Percentiles rank a stretch among this genome's conserved stretches.
phyloP scores from a whole-genome alignment of 2,329 filamentous ascomycete genomes.

The Monosporascus cannonballus region DNA sequence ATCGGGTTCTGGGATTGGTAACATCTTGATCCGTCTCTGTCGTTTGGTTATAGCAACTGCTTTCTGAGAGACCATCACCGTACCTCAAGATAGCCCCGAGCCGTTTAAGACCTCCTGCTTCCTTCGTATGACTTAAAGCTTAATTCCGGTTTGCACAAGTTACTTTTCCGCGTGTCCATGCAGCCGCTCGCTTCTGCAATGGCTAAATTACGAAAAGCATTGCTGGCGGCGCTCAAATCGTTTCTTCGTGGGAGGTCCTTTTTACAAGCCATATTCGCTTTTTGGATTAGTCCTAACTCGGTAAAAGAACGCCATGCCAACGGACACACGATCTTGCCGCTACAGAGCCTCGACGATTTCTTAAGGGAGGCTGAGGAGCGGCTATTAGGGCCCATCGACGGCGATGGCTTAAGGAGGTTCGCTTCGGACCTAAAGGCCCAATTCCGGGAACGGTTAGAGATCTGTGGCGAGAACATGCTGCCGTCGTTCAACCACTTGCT shows the following conservation, averaged over 20 bases:
- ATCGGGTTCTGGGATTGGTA: conserved; percentile 7
- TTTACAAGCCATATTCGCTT: conserved; percentile 49
- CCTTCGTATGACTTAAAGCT: background rate
- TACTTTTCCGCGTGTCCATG: conserved; percentile 32
- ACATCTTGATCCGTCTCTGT: conserved; percentile 9
- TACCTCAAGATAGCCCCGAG: background rate
- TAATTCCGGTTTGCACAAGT: conserved; percentile 3
- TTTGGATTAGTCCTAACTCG: conserved; percentile 41
- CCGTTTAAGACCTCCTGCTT: background rate
- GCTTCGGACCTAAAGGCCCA: conserved; percentile 47
- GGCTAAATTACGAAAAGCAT: conserved; percentile 47
- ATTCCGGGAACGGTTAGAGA: conserved; percentile 46
- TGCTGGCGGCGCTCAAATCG: conserved; percentile 52
- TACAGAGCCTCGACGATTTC: conserved; percentile 42
- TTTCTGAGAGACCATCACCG: background rate
- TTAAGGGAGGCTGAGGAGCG: conserved; percentile 49
- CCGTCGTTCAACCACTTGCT: conserved; percentile 61
- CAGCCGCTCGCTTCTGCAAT: conserved; percentile 51
- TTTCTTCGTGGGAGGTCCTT: conserved; percentile 54
- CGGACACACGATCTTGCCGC: conserved; percentile 9
- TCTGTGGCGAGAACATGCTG: conserved; percentile 54
- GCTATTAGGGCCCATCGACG: conserved; percentile 42
- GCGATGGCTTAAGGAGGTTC: conserved; percentile 38
- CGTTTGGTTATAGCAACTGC: background rate
- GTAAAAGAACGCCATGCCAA: conserved; percentile 23